These are phyloP conservation scores for Termitomyces sp. DNA, from an alignment of 768 basidiomycete species.

Conservation along the genomic window DNA sequence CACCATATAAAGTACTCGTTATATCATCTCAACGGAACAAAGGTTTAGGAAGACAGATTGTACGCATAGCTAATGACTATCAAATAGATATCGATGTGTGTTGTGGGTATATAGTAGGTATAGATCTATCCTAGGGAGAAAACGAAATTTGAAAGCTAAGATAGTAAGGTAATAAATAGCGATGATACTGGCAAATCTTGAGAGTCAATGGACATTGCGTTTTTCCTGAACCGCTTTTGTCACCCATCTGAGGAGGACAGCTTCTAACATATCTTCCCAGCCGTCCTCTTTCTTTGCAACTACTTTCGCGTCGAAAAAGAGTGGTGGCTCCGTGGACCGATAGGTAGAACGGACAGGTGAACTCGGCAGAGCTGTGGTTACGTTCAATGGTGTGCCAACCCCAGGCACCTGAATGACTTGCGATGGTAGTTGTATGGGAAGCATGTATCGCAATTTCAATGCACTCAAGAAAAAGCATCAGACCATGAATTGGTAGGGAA, in stretches of 20 bases:
- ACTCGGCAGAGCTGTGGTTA: conserved; percentile 20
- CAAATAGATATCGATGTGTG: background rate
- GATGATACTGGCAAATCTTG: background rate
- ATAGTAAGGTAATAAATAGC: background rate
- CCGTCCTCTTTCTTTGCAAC: conserved; percentile 71
- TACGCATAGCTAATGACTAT: background rate
- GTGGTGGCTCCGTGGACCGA: conserved; percentile 38
- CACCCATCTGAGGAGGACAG: conserved; percentile 59
- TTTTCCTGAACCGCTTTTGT: conserved; percentile 66
- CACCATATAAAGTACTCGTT: background rate
- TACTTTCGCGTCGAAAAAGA: conserved; percentile 66
- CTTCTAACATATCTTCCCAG: conserved; percentile 79
- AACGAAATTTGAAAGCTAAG: background rate
- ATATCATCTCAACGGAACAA: background rate
- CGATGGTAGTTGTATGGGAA: conserved; percentile 58
- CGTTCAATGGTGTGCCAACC: conserved; percentile 12
- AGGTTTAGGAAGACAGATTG: background rate
- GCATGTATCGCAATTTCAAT: conserved; percentile 73
- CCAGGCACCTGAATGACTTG: conserved; percentile 18
- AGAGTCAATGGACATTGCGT: conserved; percentile 18
- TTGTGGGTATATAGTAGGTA: background rate
- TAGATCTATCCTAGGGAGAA: background rate
- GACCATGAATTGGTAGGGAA: background rate
- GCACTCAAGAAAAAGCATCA: conserved; percentile 39
- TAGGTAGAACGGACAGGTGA: conserved; percentile 26